phyloP scores from a whole-genome alignment of 148 eudicot genomes.

The Silene uniflora region DNA sequence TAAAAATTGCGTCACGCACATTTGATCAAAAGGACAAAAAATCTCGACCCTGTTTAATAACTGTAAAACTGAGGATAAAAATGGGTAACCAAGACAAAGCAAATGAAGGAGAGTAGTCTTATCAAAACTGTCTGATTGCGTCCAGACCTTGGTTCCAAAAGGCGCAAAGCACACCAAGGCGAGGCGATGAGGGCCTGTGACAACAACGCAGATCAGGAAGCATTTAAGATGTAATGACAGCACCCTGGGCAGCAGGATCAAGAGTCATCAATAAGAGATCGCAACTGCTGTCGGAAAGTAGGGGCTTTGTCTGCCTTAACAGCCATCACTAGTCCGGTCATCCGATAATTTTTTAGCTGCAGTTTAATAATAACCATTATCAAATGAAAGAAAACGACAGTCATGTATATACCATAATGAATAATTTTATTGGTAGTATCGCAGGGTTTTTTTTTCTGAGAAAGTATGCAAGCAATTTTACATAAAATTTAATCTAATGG shows the following conservation, averaged over 20 bases:
- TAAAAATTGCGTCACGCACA: too few species aligned
- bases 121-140: too few species aligned
- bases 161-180: too few species aligned
- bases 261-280: conserved; percentile 53
- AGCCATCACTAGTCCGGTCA: conserved; percentile 79
- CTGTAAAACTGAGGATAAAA: too few species aligned
- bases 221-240: background rate
- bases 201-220: too few species aligned
- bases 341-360: conserved; percentile 68
- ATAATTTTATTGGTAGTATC: background rate
- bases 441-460: background rate
- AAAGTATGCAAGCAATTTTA: background rate
- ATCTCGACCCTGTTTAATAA: too few species aligned
- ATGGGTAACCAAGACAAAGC: too few species aligned
- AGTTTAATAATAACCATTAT: conserved; percentile 17
- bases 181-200: too few species aligned
- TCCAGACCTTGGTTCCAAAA: too few species aligned
- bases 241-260: conserved; percentile 22
- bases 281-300: conserved; percentile 53
- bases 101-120: too few species aligned
- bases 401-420: background rate
- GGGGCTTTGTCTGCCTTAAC: conserved; percentile 56
- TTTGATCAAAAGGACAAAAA: too few species aligned
- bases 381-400: background rate
- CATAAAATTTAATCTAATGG: too few species aligned